Conservation (phyloP, 2,329 filamentous ascomycete genomes). For the Cladosporium sp. region DNA sequence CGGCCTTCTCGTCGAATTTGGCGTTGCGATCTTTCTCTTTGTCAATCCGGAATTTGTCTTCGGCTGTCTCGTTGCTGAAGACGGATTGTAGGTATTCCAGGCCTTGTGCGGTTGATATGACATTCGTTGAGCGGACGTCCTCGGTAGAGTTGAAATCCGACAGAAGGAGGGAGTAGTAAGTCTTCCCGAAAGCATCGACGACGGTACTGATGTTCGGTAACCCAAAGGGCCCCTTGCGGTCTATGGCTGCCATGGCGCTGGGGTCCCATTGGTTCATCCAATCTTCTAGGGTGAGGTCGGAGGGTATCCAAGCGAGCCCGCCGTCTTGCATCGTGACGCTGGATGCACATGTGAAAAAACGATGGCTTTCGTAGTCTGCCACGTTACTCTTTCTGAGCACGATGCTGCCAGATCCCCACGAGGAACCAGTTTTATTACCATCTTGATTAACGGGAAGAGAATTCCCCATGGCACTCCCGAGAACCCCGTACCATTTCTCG, state of each 20-base stretch:
- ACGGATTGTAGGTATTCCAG: not conserved
- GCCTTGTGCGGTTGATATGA: not conserved
- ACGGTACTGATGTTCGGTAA: slow-evolving; percentile 3
- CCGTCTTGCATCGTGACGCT: not conserved
- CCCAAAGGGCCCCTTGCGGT: not conserved
- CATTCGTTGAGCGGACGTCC: not conserved
- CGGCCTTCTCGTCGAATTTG: too few species aligned
- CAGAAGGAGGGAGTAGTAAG: slow-evolving; percentile 6
- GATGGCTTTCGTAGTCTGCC: not conserved
- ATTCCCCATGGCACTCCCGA: not conserved
- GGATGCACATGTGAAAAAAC: not conserved
- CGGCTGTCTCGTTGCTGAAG: not conserved
- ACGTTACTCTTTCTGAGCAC: not conserved
- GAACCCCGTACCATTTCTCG: not conserved
- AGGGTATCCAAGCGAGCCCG: too few species aligned
- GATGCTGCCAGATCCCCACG: not conserved
- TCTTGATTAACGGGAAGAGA: not conserved
- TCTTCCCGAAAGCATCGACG: slow-evolving; percentile 1
- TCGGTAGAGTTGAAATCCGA: not conserved
- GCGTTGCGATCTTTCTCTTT: too few species aligned
- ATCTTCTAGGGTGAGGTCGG: not conserved
- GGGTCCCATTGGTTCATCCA: not conserved
- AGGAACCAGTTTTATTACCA: not conserved
- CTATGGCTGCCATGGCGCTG: too few species aligned
- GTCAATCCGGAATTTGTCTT: not conserved